phyloP scores from a whole-genome alignment of 169 alveolate species.

The Pseudocohnilembus persalinus region DNA sequence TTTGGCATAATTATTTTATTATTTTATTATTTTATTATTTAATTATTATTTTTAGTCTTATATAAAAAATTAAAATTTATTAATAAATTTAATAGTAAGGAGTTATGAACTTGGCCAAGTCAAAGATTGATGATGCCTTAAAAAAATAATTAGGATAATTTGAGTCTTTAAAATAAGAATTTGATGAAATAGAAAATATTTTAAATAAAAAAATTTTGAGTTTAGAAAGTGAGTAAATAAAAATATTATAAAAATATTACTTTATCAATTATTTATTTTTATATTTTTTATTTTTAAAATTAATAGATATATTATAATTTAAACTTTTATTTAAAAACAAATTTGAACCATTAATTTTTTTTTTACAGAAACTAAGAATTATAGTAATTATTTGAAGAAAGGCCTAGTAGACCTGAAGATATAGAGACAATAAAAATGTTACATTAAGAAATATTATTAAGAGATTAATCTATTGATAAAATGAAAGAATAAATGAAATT shows the following conservation, averaged over 20 bases:
- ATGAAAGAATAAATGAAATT: conserved; percentile 76
- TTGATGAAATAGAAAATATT: conserved; percentile 45
- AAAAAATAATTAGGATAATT: neutral
- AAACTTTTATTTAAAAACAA: neutral
- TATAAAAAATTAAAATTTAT: no score
- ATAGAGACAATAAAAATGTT: conserved; percentile 67
- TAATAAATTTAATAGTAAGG: neutral
- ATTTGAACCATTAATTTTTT: no score
- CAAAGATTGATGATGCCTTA: neutral
- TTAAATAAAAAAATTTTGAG: conserved; percentile 31
- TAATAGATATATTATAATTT: no score
- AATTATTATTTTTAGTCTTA: no score
- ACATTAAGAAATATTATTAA: conserved; percentile 61
- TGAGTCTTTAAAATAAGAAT: neutral
- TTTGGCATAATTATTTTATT: no score
- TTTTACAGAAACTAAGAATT: conserved; percentile 61
- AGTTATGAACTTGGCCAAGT: neutral
- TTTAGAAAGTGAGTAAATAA: conserved; percentile 47
- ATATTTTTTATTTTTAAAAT: no score
- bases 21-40: no score
- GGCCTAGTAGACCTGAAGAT: conserved; percentile 87
- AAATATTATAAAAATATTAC: neutral
- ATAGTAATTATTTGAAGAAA: conserved; percentile 66
- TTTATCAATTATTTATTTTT: no score
- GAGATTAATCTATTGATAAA: conserved; percentile 73